Base-by-base conservation (phyloP, 202 grass and related monocot species). In the Digitaria exilis region DNA sequence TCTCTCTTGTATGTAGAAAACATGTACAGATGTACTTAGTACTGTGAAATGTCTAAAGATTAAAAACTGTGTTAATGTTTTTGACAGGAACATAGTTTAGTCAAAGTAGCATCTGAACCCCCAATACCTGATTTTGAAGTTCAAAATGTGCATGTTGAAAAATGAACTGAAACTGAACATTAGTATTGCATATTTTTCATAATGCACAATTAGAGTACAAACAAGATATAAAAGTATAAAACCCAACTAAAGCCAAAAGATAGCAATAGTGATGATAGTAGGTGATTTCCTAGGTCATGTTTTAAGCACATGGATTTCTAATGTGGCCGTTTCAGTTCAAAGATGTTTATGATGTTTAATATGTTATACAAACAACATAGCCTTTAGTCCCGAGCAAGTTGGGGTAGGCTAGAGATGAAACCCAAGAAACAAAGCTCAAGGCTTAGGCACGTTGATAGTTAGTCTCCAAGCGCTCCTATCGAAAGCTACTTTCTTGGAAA, bases 121-220 rank as follows among this genome's bases (percentile, higher is more conserved):
- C 14, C 34, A 42, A 30, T 62, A 83, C 45, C 54, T 34, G 32
- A 44, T 52, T 77, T 69, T 69, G 9, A 52, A 58, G 43, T 64
- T 63, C 18, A 55, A 43, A 87, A 41, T 70, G 31, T 62, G 32
- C 22, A 1, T 76, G 81, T 64, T 62, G 2, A 54, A 70, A 61
- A 51, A 21, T 35, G n/a, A 41, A 21, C 48, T 68, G 48, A 57
- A 57, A 66, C 5, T 22, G 39, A 10, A 16, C 13, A 24, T 22
- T 12, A 45, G 2, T 19, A 43, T 84, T 31, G 28, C 34, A 70
- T 58, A 44, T 43, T 69, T 80, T 57, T 37, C 64, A 30, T 30
- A 67, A 80, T 19, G 7, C 5, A 21, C 2, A 80, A 77, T 26
- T 69, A 32, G 37, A 64, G 44, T 52, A 51, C 5, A 49, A 45